Evolutionary conservation across 2,329 filamentous ascomycete genomes (phyloP).

Genomic region (Colletotrichum nymphaeae): DNA sequence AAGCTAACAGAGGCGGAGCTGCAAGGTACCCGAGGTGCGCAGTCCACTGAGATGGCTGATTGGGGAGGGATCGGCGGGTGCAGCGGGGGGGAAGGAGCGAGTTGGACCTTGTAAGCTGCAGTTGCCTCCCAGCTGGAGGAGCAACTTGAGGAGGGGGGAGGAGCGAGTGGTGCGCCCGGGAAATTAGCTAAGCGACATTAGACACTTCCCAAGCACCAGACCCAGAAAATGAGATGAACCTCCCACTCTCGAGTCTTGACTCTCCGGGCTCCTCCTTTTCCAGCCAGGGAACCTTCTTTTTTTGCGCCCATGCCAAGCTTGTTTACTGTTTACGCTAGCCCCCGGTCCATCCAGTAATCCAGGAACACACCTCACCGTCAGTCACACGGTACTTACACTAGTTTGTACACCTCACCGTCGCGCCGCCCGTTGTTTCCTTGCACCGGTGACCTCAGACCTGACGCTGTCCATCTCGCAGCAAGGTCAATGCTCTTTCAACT

Average conservation of each 20-base stretch:
- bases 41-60: slow-evolving; percentile 11
- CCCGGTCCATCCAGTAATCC: not conserved
- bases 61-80: slow-evolving; percentile 27
- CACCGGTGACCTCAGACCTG: not conserved
- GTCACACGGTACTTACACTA: not conserved
- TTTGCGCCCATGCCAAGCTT: not conserved
- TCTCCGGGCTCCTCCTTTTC: not conserved
- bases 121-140: too few relatives aligned
- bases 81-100: slow-evolving; percentile 7
- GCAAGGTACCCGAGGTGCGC: slow-evolving; percentile 28
- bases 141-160: not conserved
- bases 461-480: slow-evolving; percentile 1
- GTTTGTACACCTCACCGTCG: not conserved
- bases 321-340: not conserved
- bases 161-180: slow-evolving; percentile 22
- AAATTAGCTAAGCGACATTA: slow-evolving; percentile 40
- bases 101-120: not conserved
- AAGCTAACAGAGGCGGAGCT: slow-evolving; percentile 24
- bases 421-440: slow-evolving; percentile 15
- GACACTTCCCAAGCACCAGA: slow-evolving; percentile 6
- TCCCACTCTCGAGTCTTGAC: not conserved
- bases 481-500: slow-evolving; percentile 1
- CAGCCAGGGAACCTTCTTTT: not conserved
- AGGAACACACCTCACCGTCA: not conserved
- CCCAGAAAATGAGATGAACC: slow-evolving; percentile 35